These are phyloP conservation scores for Akanthomyces muscarius DNA, from an alignment of 2,329 filamentous ascomycete species.

Conservation along the genomic window DNA sequence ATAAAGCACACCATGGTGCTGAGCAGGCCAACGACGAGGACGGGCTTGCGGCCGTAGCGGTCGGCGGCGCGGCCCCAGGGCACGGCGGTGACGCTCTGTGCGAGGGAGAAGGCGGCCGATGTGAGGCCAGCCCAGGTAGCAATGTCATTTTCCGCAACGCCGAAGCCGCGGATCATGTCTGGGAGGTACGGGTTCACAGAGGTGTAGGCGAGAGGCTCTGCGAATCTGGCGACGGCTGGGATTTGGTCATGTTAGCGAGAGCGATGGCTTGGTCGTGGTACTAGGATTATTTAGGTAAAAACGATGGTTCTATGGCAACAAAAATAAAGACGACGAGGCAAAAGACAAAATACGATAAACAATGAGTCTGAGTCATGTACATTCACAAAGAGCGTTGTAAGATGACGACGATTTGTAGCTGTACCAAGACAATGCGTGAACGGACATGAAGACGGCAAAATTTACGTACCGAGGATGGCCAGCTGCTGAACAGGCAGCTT, in stretches of 20 bases:
- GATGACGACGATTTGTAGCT: no score
- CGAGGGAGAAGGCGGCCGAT: conserved; percentile 67
- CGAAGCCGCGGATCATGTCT: conserved; percentile 80
- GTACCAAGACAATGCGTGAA: no score
- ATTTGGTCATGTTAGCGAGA: background rate
- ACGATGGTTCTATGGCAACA: background rate
- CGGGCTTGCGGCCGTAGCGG: conserved; percentile 73
- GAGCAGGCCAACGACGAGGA: conserved; percentile 68
- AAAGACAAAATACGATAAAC: no score
- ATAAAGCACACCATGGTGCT: conserved; percentile 80
- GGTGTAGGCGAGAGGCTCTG: conserved; percentile 69
- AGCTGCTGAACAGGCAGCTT: conserved; percentile 75
- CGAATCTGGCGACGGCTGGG: conserved; percentile 71
- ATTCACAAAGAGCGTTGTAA: no score
- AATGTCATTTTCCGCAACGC: conserved; percentile 65
- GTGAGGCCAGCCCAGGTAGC: conserved; percentile 78
- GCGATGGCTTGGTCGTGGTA: background rate
- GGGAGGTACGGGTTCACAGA: conserved; percentile 68
- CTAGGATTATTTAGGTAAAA: background rate
- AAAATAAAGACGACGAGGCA: no score
- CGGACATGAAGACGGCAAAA: no score
- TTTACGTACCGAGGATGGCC: conserved; percentile 65
- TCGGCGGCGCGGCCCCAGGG: conserved; percentile 77
- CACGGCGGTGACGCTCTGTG: conserved; percentile 68
- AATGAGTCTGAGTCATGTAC: no score